Conservation (phyloP, 768 basidiomycete genomes). For the Trametes elegans region DNA sequence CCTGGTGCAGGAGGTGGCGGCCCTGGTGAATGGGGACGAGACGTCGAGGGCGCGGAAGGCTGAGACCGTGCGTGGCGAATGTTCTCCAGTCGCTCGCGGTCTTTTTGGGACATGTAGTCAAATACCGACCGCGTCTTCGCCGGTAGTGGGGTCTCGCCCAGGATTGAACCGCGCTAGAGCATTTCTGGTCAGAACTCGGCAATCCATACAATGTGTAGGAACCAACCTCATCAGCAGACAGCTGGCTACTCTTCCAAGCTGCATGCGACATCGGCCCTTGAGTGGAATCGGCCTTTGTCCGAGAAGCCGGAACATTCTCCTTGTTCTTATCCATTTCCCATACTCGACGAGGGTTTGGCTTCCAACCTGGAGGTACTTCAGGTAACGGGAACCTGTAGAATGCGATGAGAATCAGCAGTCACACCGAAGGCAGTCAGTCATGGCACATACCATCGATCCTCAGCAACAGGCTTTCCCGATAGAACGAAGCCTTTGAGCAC, state of each 20-base stretch:
- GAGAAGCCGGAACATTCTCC: conserved; percentile 23
- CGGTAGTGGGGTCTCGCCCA: conserved; percentile 79
- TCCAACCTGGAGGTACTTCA: conserved; percentile 82
- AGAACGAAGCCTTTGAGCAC: conserved; percentile 77
- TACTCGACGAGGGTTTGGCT: conserved; percentile 75
- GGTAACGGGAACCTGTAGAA: conserved; percentile 75
- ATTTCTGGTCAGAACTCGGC: neutral
- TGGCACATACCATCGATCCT: conserved; percentile 59
- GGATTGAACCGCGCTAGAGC: conserved; percentile 69
- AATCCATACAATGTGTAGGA: neutral
- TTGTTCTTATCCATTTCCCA: conserved; percentile 54
- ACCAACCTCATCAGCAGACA: conserved; percentile 71
- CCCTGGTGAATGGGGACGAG: conserved; percentile 27
- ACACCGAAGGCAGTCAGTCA: conserved; percentile 1
- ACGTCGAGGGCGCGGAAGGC: conserved; percentile 18
- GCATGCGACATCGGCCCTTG: conserved; percentile 35
- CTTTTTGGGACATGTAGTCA: conserved; percentile 91
- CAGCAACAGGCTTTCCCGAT: conserved; percentile 61
- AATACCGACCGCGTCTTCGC: conserved; percentile 81
- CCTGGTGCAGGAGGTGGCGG: conserved; percentile 30
- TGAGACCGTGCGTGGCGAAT: conserved; percentile 37
- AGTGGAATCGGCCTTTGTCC: conserved; percentile 39
- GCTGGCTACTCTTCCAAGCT: conserved; percentile 55
- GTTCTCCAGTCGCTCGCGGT: conserved; percentile 77
- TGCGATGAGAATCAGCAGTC: conserved; percentile 19